Evolutionary conservation across 768 basidiomycete species (phyloP), one percentile per base, ranked within the genome.

Genomic region (Lactarius akahatsu): DNA sequence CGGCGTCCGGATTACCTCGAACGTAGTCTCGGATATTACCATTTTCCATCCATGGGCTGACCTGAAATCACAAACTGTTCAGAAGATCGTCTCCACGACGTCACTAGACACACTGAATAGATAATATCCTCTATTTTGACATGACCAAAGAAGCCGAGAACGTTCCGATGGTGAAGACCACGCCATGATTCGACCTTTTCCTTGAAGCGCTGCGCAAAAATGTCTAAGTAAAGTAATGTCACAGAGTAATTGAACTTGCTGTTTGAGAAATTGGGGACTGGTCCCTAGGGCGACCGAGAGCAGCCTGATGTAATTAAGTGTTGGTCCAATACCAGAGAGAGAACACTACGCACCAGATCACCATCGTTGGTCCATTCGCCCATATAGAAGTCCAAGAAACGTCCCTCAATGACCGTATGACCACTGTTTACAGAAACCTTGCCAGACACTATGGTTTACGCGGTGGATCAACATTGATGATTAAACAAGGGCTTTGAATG

Each of bases 31-130:
- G 69, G 2, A 77, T 76, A 23, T 80, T 79, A 13, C 80, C 78
- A 62, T 82, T 76, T 28, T 77, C 74, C 78, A 82, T 80, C 78
- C 78, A 81, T 5, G 82, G 80, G 47, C 78, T 79, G 62, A 83
- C 81, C 79, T 82, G 60, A 32, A 59, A 62, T 16, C 57, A 20
- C 9, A 62, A 43, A 20, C 2, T 15, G 30, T 23, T 62, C 23
- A 62, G 30, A n/a, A 16, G 5, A 58, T 41, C 2, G 8, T 34
- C 9, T 10, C 32, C 26, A 13, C 5, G 2, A 28, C 36, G 20
- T 9, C n/a, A 28, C 13, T 10, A 7, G 20, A 67, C 66, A 45
- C 45, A 69, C 69, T 2, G 69, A 63, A 54, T 68, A 54, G 65
- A 62, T 26, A 62, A 13, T 32, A 26, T 73, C 73, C 18, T 72